Evolutionary conservation across 1,284 basidiomycete species (phyloP), one percentile per base, ranked within the genome.

Genomic region (Rhodotorula sp.): DNA sequence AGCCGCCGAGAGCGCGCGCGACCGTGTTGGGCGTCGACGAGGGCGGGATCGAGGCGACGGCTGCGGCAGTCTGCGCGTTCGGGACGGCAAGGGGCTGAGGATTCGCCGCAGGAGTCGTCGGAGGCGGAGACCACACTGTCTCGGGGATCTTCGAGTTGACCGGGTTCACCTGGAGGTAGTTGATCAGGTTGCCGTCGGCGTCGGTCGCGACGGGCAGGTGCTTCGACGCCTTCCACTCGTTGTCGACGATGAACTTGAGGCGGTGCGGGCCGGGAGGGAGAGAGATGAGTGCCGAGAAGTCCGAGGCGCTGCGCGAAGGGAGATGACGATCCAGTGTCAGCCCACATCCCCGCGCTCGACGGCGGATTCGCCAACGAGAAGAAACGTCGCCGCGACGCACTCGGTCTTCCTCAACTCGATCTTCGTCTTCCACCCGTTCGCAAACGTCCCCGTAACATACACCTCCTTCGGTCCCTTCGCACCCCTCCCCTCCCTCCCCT

Each of bases 171-270:
- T 89, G 87, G 68, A 97, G 87, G 80, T 96, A 98, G 82, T 99
- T 99, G 74, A 96, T 93, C 62, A 99, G 84, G 46, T 90, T 91
- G 44, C 96, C 95, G 77, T 96, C 91, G 76, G 94, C 92, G 79
- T 98, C 94, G 44, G 94, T 92, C 1, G 94, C 92, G 2, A 91
- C 91, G 13, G 93, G 90, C 30, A 96, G 85, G 74, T 93, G 88
- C 74, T 84, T 83, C 19, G 85, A 85, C 64, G 86, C 85, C 68
- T 89, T 87, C 89, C 90, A 94, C 62, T 89, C 86, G 68, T 92
- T 90, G 80, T 99, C 96, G 69, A 99, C 92, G 75, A 98, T 87
- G 83, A 98, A 99, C 74, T 94, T 93, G 79, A 98, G 86, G 70
- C 95, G 91, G 79, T 99, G 94, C 3, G 94, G 94, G 30, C 95